Conservation (phyloP, 768 basidiomycete species). For the Pleurotus tuber-regium region DNA sequence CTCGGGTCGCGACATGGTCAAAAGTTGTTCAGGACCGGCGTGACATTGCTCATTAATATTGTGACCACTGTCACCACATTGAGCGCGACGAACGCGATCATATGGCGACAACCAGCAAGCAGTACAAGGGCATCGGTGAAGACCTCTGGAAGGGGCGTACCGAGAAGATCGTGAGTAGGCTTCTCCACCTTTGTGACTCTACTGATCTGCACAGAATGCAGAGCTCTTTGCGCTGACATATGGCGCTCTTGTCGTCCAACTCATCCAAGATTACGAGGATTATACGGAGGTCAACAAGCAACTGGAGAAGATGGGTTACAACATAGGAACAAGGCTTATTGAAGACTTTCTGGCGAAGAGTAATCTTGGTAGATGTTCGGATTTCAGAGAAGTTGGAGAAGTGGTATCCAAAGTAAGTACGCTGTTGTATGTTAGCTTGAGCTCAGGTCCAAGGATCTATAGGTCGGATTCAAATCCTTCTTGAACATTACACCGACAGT, state of each 20-base stretch:
- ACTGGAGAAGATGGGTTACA: conserved; percentile 99
- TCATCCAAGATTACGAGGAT: conserved; percentile 99
- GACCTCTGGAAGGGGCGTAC: conserved; percentile 94
- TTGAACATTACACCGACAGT: conserved; percentile 88
- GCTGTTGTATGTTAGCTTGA: neutral
- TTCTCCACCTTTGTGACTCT: neutral
- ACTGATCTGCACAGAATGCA: conserved; percentile 68
- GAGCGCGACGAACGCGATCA: conserved; percentile 9
- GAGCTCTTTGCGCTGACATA: conserved; percentile 97
- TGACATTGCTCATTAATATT: too few species aligned
- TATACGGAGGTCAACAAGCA: conserved; percentile 94
- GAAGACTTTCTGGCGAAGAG: conserved; percentile 97
- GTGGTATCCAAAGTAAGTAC: conserved; percentile 83
- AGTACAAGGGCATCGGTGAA: conserved; percentile 87
- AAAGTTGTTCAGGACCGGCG: too few species aligned
- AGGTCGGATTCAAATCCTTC: conserved; percentile 99
- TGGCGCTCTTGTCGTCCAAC: conserved; percentile 95
- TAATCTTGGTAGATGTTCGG: conserved; percentile 84
- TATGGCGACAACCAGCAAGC: conserved; percentile 77
- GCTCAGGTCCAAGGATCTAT: too few species aligned
- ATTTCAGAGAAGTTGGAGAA: conserved; percentile 94
- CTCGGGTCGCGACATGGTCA: conserved; percentile 81
- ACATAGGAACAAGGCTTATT: conserved; percentile 93
- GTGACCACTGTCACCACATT: too few species aligned
- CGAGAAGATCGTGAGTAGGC: conserved; percentile 83